These are phyloP conservation scores for Hyaloscypha finlandica DNA, from an alignment of 495 filamentous ascomycete genomes.

Conservation along the genomic window DNA sequence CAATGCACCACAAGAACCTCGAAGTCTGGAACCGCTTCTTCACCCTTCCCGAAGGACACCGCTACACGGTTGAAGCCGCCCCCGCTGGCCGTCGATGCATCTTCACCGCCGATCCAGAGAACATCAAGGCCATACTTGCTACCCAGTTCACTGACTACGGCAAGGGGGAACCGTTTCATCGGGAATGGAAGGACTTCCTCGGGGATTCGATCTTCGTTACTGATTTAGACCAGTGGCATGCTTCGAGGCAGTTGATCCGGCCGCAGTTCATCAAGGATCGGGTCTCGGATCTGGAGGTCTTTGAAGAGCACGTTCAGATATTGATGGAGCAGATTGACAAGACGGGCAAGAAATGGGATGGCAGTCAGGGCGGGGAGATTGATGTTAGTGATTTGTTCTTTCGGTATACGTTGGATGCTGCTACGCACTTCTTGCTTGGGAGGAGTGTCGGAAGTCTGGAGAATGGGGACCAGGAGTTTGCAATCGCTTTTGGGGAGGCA, in stretches of 20 bases:
- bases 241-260: conserved; percentile 67
- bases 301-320: conserved; percentile 73
- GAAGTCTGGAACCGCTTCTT: conserved; percentile 62
- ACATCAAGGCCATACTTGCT: conserved; percentile 82
- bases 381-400: conserved; percentile 75
- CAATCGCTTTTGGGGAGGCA: conserved; percentile 73
- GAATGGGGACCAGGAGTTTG: conserved; percentile 51
- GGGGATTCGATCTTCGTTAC: conserved; percentile 81
- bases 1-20: conserved; percentile 53
- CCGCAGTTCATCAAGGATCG: conserved; percentile 85
- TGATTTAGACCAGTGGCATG: conserved; percentile 74
- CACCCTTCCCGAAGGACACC: conserved; percentile 23
- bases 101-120: conserved; percentile 76
- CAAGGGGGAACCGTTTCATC: conserved; percentile 69
- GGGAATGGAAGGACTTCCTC: conserved; percentile 70
- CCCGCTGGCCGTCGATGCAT: conserved; percentile 58
- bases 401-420: conserved; percentile 78
- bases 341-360: conserved; percentile 50
- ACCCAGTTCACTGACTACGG: conserved; percentile 72
- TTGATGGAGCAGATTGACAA: conserved; percentile 60
- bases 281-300: conserved; percentile 75
- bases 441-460: conserved; percentile 68
- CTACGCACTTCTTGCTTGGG: conserved; percentile 87
- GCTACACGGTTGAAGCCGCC: conserved; percentile 60
- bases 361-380: conserved; percentile 48